Evolutionary conservation across 2,329 filamentous ascomycete genomes (phyloP).

Genomic region (Aspergillus flavus): DNA sequence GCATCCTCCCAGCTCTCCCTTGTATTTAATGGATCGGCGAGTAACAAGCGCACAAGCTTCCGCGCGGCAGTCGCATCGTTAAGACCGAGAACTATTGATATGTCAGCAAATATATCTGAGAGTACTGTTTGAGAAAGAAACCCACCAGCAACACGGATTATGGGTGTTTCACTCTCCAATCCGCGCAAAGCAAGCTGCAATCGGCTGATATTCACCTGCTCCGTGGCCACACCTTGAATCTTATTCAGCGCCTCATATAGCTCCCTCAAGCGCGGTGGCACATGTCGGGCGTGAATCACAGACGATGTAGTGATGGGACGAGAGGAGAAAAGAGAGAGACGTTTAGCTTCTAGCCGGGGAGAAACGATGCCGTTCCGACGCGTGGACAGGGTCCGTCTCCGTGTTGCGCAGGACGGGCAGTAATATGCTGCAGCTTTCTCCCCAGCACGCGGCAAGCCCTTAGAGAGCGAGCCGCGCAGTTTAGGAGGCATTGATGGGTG

Average conservation of each 20-base stretch:
- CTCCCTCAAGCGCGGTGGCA: slow-evolving; percentile 55
- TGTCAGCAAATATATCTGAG: background rate
- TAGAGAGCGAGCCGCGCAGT: slow-evolving; percentile 38
- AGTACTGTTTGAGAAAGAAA: slow-evolving; percentile 12
- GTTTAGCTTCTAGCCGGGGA: slow-evolving; percentile 12
- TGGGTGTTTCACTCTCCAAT: slow-evolving; percentile 56
- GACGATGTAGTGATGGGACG: slow-evolving; percentile 53
- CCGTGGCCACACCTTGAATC: slow-evolving; percentile 56
- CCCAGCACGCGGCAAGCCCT: slow-evolving; percentile 35
- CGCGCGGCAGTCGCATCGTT: slow-evolving; percentile 54
- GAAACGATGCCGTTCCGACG: slow-evolving; percentile 22
- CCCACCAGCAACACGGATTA: slow-evolving; percentile 59
- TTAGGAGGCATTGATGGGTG: slow-evolving; percentile 41
- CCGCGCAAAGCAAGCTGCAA: slow-evolving; percentile 62
- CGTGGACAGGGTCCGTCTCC: slow-evolving; percentile 36
- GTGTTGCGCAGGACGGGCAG: slow-evolving; percentile 46
- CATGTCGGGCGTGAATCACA: slow-evolving; percentile 56
- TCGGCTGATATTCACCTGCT: slow-evolving; percentile 61
- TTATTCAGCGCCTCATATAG: slow-evolving; percentile 57
- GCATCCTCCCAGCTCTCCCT: slow-evolving; percentile 69
- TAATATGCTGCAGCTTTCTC: slow-evolving; percentile 33
- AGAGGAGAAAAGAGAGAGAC: slow-evolving; percentile 14
- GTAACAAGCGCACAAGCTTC: slow-evolving; percentile 66
- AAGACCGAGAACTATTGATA: slow-evolving; percentile 50
- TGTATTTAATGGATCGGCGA: slow-evolving; percentile 69